phyloP scores from a whole-genome alignment of 2,329 filamentous ascomycete genomes.

The Sporothrix sp. region DNA sequence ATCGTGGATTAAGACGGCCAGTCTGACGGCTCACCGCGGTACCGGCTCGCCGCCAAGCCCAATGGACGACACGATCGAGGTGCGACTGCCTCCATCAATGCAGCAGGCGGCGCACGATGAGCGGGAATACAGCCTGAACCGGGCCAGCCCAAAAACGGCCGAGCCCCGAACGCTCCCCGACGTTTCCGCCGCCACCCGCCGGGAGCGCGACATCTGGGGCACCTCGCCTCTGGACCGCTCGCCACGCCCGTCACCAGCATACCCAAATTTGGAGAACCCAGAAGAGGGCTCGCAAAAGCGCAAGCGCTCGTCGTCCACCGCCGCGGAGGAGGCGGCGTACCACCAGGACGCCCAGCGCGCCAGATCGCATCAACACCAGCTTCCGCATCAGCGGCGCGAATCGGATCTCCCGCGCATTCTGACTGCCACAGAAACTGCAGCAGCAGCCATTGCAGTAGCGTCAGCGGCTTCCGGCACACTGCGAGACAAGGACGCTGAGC shows the following conservation, averaged over 20 bases:
- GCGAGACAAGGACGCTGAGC: slow-evolving; percentile 3
- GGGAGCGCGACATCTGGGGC: slow-evolving; percentile 33
- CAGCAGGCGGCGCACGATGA: slow-evolving; percentile 25
- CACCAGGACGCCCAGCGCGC: background rate
- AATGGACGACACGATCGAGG: slow-evolving; percentile 15
- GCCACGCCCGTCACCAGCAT: slow-evolving; percentile 30
- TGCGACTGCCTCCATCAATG: slow-evolving; percentile 21
- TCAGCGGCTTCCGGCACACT: slow-evolving; percentile 6
- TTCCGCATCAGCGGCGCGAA: slow-evolving; percentile 3
- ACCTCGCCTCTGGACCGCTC: slow-evolving; percentile 32
- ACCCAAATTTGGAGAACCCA: slow-evolving; percentile 37
- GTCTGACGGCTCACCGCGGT: slow-evolving; percentile 44
- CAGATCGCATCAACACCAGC: slow-evolving; percentile 24
- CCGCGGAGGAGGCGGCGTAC: slow-evolving; percentile 22
- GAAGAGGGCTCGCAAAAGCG: slow-evolving; percentile 48
- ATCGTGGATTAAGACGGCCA: slow-evolving; percentile 33
- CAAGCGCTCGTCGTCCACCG: slow-evolving; percentile 61
- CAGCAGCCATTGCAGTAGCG: slow-evolving; percentile 12
- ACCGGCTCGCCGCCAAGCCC: slow-evolving; percentile 30
- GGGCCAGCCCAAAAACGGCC: slow-evolving; percentile 12
- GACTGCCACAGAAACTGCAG: slow-evolving; percentile 8
- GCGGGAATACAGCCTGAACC: slow-evolving; percentile 18
- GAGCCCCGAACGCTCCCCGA: slow-evolving; percentile 23
- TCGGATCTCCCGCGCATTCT: background rate
- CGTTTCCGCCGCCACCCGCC: slow-evolving; percentile 20